phyloP scores from a whole-genome alignment of 345 rosid genomes.

The Theobroma cacao region DNA sequence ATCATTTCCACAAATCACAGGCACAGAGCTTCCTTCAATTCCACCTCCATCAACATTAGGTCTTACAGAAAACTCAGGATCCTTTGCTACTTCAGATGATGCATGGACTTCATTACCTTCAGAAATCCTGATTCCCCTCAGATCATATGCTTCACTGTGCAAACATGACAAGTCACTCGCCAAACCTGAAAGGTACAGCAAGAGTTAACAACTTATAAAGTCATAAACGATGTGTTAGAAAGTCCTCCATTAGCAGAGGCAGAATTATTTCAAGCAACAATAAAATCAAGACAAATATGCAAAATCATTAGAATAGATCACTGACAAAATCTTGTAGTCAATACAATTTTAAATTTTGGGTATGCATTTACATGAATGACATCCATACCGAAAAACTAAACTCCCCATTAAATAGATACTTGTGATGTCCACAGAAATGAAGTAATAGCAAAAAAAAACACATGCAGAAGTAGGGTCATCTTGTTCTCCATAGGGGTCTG shows the following conservation, averaged over 20 bases:
- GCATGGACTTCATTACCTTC: conserved; percentile 39
- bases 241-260: neutral
- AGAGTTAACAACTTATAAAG: neutral
- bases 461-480: neutral
- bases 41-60: conserved; percentile 36
- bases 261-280: neutral
- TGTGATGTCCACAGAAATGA: neutral
- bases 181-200: conserved; percentile 58
- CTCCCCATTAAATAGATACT: neutral
- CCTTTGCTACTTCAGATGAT: conserved; percentile 39
- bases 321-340: neutral
- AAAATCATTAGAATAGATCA: neutral
- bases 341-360: neutral
- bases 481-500: neutral
- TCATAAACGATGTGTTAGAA: neutral
- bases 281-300: neutral
- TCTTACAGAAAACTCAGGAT: conserved; percentile 38
- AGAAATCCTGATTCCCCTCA: conserved; percentile 49
- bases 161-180: conserved; percentile 53
- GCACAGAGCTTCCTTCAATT: conserved; percentile 28
- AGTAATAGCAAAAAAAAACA: neutral
- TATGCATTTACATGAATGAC: neutral
- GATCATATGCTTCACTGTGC: conserved; percentile 60
- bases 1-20: conserved; percentile 25
- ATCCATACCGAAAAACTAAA: neutral